Conservation (phyloP, 305 asterid genomes). For the Fraxinus platypoda region DNA sequence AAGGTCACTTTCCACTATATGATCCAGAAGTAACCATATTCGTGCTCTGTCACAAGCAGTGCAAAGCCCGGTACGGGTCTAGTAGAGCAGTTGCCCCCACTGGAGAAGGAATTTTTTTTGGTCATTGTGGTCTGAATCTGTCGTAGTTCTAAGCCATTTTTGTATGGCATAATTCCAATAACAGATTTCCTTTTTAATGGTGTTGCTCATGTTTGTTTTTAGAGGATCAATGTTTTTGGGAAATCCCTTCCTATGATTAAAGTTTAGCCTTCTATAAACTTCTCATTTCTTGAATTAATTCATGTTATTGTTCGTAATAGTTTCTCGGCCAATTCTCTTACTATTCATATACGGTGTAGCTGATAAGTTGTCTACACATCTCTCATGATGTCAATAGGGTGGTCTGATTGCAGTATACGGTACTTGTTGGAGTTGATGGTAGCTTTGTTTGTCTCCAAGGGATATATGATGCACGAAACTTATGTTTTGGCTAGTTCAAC, state of each 20-base stretch:
- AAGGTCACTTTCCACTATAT: too few species aligned
- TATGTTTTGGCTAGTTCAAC: too few species aligned
- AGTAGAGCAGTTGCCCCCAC: too few species aligned
- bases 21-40: too few species aligned
- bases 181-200: too few species aligned
- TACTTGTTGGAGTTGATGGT: not conserved
- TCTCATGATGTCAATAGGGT: not conserved
- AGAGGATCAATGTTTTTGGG: too few species aligned
- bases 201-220: too few species aligned
- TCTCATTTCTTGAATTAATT: not conserved
- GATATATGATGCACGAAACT: too few species aligned
- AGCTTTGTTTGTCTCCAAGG: not conserved
- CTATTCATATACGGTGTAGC: too few species aligned
- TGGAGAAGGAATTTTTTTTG: not conserved
- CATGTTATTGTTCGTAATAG: not conserved
- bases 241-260: too few species aligned
- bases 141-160: not conserved
- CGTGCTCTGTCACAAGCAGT: too few species aligned
- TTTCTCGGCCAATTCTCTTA: not conserved
- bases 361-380: not conserved
- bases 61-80: too few species aligned
- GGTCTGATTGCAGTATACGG: not conserved
- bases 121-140: not conserved
- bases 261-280: not conserved
- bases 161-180: not conserved